Evolutionary conservation across 176 grass and related monocot species (phyloP), one percentile per base, ranked within the genome.

Genomic region (Eragrostis nindensis): DNA sequence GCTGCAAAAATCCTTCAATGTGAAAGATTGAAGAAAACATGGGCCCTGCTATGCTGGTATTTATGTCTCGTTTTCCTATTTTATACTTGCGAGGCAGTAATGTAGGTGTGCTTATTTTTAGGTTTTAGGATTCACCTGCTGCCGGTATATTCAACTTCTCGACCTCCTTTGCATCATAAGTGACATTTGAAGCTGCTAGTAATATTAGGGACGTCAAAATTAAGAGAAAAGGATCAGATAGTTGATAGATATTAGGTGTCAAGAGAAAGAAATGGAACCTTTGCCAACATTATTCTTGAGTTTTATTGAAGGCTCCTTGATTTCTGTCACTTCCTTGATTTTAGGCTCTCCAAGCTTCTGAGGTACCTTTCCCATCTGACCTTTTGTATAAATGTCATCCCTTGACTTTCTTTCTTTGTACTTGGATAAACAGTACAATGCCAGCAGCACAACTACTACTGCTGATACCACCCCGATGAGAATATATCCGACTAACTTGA

Each of bases 401-500:
- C 72, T 91, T 26, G 81, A 78, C 40, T 79, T 95, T 55, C 80
- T 77, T 74, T 93, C 96, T 86, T 93, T 86, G 65, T 91, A 83
- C 77, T 95, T 99, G 40, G 93, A 99, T 65, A 86, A n/a, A 69
- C 88, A 95, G 77, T 86, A 93, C 50, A 95, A 80, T 69, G 83
- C 61, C 14, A 86, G 79, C 80, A 99, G 68, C 70, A 88, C 73
- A 27, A 95, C 17, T 76, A 93, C 85, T 38, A 95, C 84, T 69
- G 84, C 76, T 6, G 83, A 83, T 80, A 88, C 90, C 38, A 99
- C 88, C 18, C 84, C 90, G 29, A 88, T 62, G 88, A 99, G 65
- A 77, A 91, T 94, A 75, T 93, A 99, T 90, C 89, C 96, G 29
- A 95, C 60, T 40, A 91, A 52, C 83, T 95, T 99, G 44, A 90